Evolutionary conservation across 306 rosid species (phyloP), one percentile per base, ranked within the genome.

Genomic region (Vigna hirtella): DNA sequence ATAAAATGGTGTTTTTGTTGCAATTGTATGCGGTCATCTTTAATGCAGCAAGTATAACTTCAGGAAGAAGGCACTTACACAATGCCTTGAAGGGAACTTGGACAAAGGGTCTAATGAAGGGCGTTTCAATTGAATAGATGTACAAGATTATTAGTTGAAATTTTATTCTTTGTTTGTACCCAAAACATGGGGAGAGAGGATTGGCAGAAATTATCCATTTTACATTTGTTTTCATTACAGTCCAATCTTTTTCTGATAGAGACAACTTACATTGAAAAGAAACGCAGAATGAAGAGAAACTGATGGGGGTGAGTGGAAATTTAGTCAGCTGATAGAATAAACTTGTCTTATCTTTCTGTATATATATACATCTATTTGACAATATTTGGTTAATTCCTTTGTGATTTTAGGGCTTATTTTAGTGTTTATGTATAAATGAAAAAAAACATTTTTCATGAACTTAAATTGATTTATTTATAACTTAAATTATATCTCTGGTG

Each of bases 21-120:
- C 79, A 78, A 78, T 45, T 77, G 53, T 59, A 62, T 72, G 62
- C 4, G 28, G 20, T 43, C 11, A 66, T 48, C 36, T 73, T 45
- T 47, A 34, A 2, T 48, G 58, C 57, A 2, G 18, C 7, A 34
- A 36, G 50, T 12, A 32, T 7, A 67, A 28, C 18, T 69, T 69
- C 6, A 70, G 49, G 34, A 20, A 20, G 42, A 28, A 70, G 51
- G 49, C 48, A 15, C 4, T 8, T n/a, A 6, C 43, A 17, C 20
- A 18, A 66, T 45, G 72, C 13, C 65, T 70, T 36, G 16, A 32
- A 26, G 40, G n/a, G 34, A 24, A 3, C 64, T 11, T 26, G n/a
- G 38, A 11, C n/a, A 11, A 5, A 32, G 16, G n/a, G 38, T 36
- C 64, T 26, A 10, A 24, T 26, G 38, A 24, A 10, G 36, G 65